phyloP scores from a whole-genome alignment of 345 rosid genomes.

The Firmiana major region DNA sequence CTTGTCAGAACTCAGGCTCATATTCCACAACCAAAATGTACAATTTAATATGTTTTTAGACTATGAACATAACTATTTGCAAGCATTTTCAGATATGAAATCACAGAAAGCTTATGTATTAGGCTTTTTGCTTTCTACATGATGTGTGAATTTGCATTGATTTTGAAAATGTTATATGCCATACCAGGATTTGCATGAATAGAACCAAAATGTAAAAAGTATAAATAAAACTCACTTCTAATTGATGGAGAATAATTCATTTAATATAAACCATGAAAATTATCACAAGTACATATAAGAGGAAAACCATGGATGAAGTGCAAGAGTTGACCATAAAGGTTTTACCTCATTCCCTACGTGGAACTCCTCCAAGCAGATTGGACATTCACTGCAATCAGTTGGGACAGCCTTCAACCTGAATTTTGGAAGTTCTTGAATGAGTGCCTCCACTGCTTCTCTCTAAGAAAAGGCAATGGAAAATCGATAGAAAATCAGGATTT shows the following conservation, averaged over 20 bases:
- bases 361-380: slow-evolving; percentile 96
- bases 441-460: slow-evolving; percentile 98
- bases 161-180: background rate
- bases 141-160: background rate
- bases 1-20: slow-evolving; percentile 14
- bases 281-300: background rate
- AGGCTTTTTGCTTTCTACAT: background rate
- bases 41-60: background rate
- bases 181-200: background rate
- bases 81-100: background rate
- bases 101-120: background rate
- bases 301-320: background rate
- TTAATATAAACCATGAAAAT: background rate
- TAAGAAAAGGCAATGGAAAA: slow-evolving; percentile 16
- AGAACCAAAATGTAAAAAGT: background rate
- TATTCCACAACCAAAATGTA: background rate
- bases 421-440: slow-evolving; percentile 95
- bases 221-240: slow-evolving; percentile 3
- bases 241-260: background rate
- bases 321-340: background rate
- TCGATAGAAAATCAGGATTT: background rate
- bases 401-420: slow-evolving; percentile 96
- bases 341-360: slow-evolving; percentile 86
- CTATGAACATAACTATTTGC: background rate
- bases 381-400: slow-evolving; percentile 95